phyloP scores from a whole-genome alignment of 75 land plant species.

The Picea glauca region DNA sequence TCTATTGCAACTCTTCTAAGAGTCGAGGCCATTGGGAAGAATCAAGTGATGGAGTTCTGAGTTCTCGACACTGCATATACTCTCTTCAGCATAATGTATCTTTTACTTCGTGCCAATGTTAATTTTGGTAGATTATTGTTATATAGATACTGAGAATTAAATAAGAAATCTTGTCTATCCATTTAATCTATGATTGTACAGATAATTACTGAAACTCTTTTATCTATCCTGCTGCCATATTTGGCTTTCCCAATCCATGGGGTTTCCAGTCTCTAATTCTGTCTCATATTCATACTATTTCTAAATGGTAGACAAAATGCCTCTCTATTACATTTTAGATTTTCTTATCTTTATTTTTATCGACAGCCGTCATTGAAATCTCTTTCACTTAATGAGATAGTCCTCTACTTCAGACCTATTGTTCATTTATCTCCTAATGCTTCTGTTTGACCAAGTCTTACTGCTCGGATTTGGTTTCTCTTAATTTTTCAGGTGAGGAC shows the following conservation, averaged over 20 bases:
- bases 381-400: background rate
- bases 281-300: background rate
- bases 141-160: background rate
- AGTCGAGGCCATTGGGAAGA: no score
- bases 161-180: background rate
- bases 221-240: background rate
- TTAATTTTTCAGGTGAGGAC: slow-evolving; percentile 34
- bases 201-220: background rate
- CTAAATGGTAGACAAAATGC: background rate
- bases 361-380: background rate
- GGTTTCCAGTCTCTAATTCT: background rate
- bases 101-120: no score
- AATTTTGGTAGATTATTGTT: no score
- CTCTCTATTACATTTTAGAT: background rate
- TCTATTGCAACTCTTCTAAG: no score
- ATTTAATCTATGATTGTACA: background rate
- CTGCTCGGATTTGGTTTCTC: background rate
- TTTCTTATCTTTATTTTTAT: background rate
- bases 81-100: no score
- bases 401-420: background rate
- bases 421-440: background rate
- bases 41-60: no score
- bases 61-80: no score
- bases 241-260: background rate
- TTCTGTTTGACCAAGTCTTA: background rate